Conservation (phyloP, 2,329 filamentous ascomycete species). For the Fusarium sulawesiense region DNA sequence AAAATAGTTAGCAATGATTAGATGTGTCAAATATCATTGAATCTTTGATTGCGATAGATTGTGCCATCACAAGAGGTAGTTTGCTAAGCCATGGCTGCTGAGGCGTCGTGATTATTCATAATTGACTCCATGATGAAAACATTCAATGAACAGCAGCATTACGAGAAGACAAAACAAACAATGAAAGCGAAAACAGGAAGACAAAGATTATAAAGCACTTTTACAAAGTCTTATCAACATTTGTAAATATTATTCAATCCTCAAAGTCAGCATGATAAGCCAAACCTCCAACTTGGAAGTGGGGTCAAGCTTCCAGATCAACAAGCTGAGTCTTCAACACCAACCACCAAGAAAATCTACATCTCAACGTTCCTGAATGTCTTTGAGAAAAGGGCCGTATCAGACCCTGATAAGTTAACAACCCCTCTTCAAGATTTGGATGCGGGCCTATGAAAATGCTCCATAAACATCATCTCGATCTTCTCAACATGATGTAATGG, state of each 20-base stretch:
- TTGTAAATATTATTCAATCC: constrained; percentile 1
- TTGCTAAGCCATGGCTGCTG: not conserved
- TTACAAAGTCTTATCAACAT: not conserved
- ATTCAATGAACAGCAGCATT: fast-evolving
- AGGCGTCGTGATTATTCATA: not conserved
- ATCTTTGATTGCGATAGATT: not conserved
- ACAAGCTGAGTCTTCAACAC: constrained; percentile 12
- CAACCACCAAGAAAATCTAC: constrained; percentile 1
- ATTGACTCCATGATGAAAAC: not conserved
- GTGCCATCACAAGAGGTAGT: fast-evolving
- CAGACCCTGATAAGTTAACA: not conserved
- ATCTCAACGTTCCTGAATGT: constrained; percentile 12
- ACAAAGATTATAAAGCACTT: not conserved
- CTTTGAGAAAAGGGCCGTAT: constrained; percentile 4
- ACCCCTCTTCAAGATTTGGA: constrained; percentile 2
- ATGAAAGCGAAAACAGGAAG: fast-evolving
- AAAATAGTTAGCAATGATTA: not conserved
- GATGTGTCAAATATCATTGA: no score
- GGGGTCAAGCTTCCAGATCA: not conserved
- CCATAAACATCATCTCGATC: constrained; percentile 34
- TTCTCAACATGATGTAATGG: constrained; percentile 44
- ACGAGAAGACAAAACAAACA: not conserved
- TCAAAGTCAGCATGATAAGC: constrained; percentile 9
- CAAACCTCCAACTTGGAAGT: constrained; percentile 6
- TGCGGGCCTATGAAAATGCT: not conserved